Base-by-base conservation (phyloP, 148 eudicot species). In the Euryodendron excelsum region DNA sequence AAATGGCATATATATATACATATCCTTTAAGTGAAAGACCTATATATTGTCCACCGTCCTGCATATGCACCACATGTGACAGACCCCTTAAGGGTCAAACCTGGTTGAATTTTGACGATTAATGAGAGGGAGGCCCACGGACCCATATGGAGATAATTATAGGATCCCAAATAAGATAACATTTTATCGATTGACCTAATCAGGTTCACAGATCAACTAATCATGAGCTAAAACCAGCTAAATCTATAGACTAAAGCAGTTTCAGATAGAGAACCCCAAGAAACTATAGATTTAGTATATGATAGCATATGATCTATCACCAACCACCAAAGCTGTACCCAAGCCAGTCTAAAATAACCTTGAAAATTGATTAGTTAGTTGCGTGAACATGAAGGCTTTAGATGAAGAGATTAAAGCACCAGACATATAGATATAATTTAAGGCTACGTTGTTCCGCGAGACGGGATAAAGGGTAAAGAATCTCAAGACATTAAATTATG, bases 181-280 rank as follows among this genome's bases (percentile, higher is more conserved):
- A 6, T 15, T 55, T 33, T 52, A 55, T 69, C 36, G 50, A 48
- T 21, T 39, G 37, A 55, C 66, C 79, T 52, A 77, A 68, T 28
- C 33, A 69, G 28, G 74, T 36, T 34, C 8, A 41, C 74, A 55
- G 80, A 77, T 77, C 74, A 77, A 77, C 65, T 77, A 77, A 77
- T 77, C 66, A 77, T 41, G 53, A 55, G 52, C 48, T 58, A 68
- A 30, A 53, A 77, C 37, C 56, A 70, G 17, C 30, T 44, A 69
- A 27, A 25, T 10, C 12, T 23, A 21, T n/a, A 7, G 34, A 37
- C 47, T 66, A n/a, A 23, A 67, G 47, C 71, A 36, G 36, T 23
- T 67, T 67, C 71, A 33, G 39, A 33, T 37, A 21, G 3, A 12
- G 37, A 41, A 41, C 21, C 48, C 68, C 68, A 37, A 33, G 37